These are phyloP conservation scores for Boletus vinaceobasis DNA, from an alignment of 768 basidiomycete genomes.

Conservation along the genomic window DNA sequence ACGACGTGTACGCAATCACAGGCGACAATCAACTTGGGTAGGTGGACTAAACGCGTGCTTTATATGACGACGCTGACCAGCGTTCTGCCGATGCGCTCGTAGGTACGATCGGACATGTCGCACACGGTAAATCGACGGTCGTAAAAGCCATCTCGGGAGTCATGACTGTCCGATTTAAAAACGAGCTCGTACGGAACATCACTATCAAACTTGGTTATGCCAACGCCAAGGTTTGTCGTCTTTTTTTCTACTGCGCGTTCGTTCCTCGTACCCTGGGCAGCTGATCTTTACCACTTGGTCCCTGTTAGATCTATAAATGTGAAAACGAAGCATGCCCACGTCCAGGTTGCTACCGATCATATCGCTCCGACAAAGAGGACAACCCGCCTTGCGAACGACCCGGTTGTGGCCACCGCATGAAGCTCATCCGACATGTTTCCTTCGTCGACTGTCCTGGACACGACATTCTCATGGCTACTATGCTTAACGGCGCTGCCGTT, in stretches of 20 bases:
- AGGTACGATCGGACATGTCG: slow-evolving; percentile 99
- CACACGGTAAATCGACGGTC: slow-evolving; percentile 94
- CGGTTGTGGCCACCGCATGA: slow-evolving; percentile 88
- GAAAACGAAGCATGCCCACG: slow-evolving; percentile 90
- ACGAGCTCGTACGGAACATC: slow-evolving; percentile 97
- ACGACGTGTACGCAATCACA: slow-evolving; percentile 30
- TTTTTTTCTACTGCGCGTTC: not conserved
- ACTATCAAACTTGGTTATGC: slow-evolving; percentile 99
- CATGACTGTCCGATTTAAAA: slow-evolving; percentile 98
- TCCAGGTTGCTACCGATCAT: slow-evolving; percentile 92
- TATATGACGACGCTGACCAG: not conserved
- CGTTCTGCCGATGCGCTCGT: slow-evolving; percentile 2
- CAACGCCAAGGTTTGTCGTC: slow-evolving; percentile 85
- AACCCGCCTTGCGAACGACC: slow-evolving; percentile 90
- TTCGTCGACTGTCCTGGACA: slow-evolving; percentile 98
- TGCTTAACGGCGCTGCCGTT: slow-evolving; percentile 99
- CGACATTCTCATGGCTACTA: slow-evolving; percentile 99
- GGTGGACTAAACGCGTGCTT: not conserved
- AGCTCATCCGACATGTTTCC: slow-evolving; percentile 92
- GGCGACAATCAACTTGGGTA: slow-evolving; percentile 95
- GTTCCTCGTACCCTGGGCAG: not conserved
- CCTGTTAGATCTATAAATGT: slow-evolving; percentile 90
- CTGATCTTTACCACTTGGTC: slow-evolving; percentile 4
- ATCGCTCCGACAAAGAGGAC: slow-evolving; percentile 91
- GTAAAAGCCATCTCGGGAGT: slow-evolving; percentile 99